Evolutionary conservation across 495 filamentous ascomycete genomes (phyloP), one percentile per base, ranked within the genome.

Genomic region (Penicillium atrosanguineum): DNA sequence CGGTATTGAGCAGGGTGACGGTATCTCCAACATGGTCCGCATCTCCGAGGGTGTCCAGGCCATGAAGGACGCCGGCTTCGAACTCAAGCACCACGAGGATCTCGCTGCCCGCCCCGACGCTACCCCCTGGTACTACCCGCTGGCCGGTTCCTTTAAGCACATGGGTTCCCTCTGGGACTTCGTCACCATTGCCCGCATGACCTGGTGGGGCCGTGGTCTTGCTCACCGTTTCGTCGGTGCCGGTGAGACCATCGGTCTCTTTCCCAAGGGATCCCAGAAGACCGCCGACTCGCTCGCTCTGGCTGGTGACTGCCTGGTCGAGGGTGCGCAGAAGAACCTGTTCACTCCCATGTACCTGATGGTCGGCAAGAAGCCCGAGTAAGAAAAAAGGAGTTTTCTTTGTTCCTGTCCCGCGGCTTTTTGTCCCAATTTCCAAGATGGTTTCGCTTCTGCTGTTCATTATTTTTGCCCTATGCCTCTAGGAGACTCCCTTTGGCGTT

Each of bases 281-380:
- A 97, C 95, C 36, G 94, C 94, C 15, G 88, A 97, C 72, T 88
- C 86, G 59, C 74, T 98, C 56, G 91, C 87, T 9, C 52, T 84
- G 52, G 94, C 89, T 18, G 94, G 83, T 21, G 95, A 97, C 69
- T 88, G 84, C 56, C 78, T 98, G 48, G 94, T 96, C 7, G 90
- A 87, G 42, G 94, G 94, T 73, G 94, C 84, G 36, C 86, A 88
- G 80, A 83, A 90, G 80, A 89, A 96, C 67, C 81, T 98, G 16
- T 98, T 98, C 77, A 98, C 94, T 0, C 94, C 94, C 36, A 98
- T 98, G 94, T 97, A 97, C 78, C 76, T 98, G 69, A 97, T 98
- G 94, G 85, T 98, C 51, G 94, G 83, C 36, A 83, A 91, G 74
- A 98, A 98, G 79, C 90, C 93, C 42, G 69, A 75, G 69, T 78